Conservation (phyloP, 192 early-diverging fungal species). For the Neocallimastix lanati region DNA sequence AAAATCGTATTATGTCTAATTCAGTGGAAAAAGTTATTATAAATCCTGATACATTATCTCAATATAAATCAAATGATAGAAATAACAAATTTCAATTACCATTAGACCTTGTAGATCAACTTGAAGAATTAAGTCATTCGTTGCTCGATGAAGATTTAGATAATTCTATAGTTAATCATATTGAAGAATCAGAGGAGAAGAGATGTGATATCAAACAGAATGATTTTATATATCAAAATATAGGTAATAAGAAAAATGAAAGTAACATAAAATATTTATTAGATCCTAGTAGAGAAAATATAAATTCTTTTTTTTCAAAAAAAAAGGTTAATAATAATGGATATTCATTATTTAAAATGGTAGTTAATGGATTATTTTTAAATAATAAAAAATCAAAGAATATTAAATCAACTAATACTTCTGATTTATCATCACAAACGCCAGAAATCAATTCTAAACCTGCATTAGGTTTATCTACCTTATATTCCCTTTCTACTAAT, state of each 20-base stretch:
- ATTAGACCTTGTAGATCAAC: not conserved
- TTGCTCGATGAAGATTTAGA: not conserved
- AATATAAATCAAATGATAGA: not conserved
- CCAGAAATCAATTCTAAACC: no score
- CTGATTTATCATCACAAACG: no score
- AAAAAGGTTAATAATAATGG: no score
- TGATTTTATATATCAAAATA: not conserved
- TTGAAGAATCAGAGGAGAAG: not conserved
- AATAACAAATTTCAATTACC: not conserved
- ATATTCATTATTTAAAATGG: not conserved
- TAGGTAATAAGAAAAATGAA: not conserved
- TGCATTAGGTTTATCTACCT: not conserved
- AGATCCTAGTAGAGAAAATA: no score
- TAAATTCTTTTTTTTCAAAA: no score
- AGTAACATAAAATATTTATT: no score
- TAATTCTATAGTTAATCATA: not conserved
- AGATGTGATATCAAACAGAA: not conserved
- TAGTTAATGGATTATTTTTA: not conserved
- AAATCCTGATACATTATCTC: not conserved
- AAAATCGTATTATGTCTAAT: not conserved
- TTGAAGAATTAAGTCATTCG: not conserved
- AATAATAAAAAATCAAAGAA: not conserved
- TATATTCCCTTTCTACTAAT: not conserved
- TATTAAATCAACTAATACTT: no score
- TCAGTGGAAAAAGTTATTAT: not conserved